Evolutionary conservation across 352 stramenopile genomes (phyloP).

Genomic region (Phytophthora cajani): DNA sequence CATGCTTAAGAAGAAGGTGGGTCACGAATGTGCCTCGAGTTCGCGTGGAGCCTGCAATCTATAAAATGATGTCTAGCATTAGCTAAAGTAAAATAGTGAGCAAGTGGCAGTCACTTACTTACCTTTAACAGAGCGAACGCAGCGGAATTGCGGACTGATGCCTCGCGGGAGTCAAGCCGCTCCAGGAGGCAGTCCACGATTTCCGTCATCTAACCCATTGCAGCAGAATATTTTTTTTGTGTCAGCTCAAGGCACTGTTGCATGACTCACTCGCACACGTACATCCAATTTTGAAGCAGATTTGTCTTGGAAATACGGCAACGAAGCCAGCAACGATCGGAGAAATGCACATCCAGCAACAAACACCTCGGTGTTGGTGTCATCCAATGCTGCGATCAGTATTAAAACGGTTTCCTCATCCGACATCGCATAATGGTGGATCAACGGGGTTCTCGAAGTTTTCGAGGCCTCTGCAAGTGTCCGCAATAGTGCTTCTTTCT

Average conservation of each 20-base stretch:
- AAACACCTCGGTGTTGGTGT: constrained; percentile 25
- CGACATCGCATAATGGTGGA: background rate
- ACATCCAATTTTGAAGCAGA: constrained; percentile 19
- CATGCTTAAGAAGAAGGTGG: constrained; percentile 39
- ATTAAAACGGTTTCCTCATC: constrained; percentile 16
- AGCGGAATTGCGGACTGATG: constrained; percentile 17
- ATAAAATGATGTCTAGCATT: background rate
- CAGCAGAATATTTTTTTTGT: background rate
- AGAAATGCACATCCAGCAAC: constrained; percentile 23
- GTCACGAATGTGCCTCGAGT: constrained; percentile 48
- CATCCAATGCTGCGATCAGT: constrained; percentile 12
- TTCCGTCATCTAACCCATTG: constrained; percentile 12
- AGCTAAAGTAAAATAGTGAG: background rate
- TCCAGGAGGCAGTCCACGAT: constrained; percentile 18
- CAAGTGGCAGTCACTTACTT: background rate
- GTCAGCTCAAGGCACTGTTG: background rate
- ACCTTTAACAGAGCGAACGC: constrained; percentile 29
- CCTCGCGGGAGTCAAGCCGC: constrained; percentile 15
- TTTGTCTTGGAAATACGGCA: constrained; percentile 24
- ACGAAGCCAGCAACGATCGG: constrained; percentile 4
- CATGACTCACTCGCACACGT: background rate
- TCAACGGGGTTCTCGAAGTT: background rate
- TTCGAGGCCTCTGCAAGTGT: constrained; percentile 8
- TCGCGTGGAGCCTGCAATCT: constrained; percentile 47
- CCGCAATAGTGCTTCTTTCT: constrained; percentile 21